Evolutionary conservation across 352 stramenopile species (phyloP).

Genomic region (Globisporangium parvum): DNA sequence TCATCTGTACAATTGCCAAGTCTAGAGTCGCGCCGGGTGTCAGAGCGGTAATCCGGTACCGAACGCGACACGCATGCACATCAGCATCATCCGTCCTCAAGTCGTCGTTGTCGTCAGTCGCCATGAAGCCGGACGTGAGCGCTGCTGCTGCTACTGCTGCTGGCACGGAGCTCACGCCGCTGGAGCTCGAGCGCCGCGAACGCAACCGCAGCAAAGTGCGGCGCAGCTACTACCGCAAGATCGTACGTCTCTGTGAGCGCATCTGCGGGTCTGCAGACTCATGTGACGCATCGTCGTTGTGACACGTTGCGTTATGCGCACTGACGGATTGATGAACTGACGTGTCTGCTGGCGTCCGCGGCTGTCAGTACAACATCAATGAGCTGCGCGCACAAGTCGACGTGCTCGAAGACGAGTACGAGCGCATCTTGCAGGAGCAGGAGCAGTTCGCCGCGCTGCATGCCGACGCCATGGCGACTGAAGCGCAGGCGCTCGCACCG

Average conservation of each 20-base stretch:
- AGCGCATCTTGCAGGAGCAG: conserved; percentile 27
- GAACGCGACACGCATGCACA: no score
- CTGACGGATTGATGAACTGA: not conserved
- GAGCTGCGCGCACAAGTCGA: conserved; percentile 38
- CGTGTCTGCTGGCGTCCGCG: not conserved
- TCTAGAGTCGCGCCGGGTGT: no score
- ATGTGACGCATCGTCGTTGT: no score
- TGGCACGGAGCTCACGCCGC: conserved; percentile 16
- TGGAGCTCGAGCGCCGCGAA: conserved; percentile 36
- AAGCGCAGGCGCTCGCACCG: conserved; percentile 17
- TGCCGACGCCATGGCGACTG: conserved; percentile 13
- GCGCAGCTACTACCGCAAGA: conserved; percentile 49
- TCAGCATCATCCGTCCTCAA: no score
- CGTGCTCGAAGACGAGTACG: conserved; percentile 38
- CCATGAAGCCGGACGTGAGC: conserved; percentile 6
- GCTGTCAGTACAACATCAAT: conserved; percentile 30
- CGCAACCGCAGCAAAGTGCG: conserved; percentile 50
- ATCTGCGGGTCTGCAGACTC: no score
- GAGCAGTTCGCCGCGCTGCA: conserved; percentile 15
- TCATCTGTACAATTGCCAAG: no score
- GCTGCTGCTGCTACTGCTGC: not conserved
- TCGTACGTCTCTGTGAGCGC: conserved; percentile 20
- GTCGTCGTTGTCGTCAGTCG: not conserved
- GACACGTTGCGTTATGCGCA: not conserved
- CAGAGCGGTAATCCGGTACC: no score